Percentiles rank a stretch among this genome's conserved stretches.
Evolutionary conservation across 441 rosid species (phyloP).

Genomic region (Metrosideros polymorpha): DNA sequence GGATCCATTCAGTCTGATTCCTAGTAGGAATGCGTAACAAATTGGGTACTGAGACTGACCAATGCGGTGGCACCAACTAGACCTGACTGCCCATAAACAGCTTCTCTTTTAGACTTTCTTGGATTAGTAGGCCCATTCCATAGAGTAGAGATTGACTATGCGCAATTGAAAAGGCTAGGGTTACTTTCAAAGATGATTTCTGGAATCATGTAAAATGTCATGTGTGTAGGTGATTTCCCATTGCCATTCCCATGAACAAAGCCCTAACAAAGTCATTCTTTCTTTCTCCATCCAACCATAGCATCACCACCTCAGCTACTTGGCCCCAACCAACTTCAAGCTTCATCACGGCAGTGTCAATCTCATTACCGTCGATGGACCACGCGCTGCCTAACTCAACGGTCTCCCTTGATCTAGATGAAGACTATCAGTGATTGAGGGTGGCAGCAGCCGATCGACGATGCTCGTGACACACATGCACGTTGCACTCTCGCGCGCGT

Average conservation of each 20-base stretch:
- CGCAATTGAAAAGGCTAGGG: not conserved
- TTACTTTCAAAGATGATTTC: not conserved
- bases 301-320: not conserved
- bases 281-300: not conserved
- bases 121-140: not conserved
- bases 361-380: not conserved
- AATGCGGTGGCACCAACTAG: slow-evolving; percentile 18
- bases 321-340: not conserved
- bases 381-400: not conserved
- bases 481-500: not conserved
- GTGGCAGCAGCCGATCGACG: not conserved
- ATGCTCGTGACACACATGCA: not conserved
- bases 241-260: not conserved
- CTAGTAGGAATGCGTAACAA: not conserved
- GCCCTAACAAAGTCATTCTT: not conserved
- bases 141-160: not conserved
- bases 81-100: slow-evolving; percentile 1
- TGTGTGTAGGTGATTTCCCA: not conserved
- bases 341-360: not conserved
- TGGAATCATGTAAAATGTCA: not conserved
- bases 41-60: not conserved
- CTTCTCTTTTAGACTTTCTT: not conserved
- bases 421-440: not conserved
- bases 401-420: not conserved
- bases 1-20: not conserved